These are phyloP conservation scores for Sporothrix euskadiensis DNA, from an alignment of 2,329 filamentous ascomycete genomes.

Conservation along the genomic window DNA sequence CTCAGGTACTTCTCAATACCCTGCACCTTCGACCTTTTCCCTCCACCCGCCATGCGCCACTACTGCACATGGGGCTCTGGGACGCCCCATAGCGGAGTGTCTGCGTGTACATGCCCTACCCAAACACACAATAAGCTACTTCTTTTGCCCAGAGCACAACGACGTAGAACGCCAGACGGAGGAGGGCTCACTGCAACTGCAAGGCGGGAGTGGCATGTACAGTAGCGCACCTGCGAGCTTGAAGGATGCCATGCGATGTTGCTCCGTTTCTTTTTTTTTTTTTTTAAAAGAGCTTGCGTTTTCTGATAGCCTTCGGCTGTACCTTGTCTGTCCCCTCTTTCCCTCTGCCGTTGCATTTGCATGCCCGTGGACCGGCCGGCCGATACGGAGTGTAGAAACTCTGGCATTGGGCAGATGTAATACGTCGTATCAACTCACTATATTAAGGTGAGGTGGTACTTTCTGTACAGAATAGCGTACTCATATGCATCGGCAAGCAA, in stretches of 20 bases:
- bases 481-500: background rate
- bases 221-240: constrained; percentile 26
- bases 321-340: background rate
- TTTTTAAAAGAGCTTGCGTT: background rate
- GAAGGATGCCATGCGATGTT: constrained; percentile 24
- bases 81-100: background rate
- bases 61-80: background rate
- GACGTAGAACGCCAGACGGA: background rate
- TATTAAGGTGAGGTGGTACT: background rate
- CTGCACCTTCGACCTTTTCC: background rate
- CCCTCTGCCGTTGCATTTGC: background rate
- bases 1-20: background rate
- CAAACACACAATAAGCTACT: background rate
- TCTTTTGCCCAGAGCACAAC: background rate
- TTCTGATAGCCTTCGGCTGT: background rate
- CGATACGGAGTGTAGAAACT: background rate
- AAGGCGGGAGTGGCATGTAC: constrained; percentile 15
- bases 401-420: background rate
- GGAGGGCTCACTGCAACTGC: background rate
- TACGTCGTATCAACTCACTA: background rate
- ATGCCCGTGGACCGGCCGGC: background rate
- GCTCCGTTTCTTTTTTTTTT: background rate
- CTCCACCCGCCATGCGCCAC: constrained; percentile 10
- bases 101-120: background rate
- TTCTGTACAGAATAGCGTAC: background rate